Conservation (phyloP, 2,329 filamentous ascomycete species). For the Endocalyx cinctus region DNA sequence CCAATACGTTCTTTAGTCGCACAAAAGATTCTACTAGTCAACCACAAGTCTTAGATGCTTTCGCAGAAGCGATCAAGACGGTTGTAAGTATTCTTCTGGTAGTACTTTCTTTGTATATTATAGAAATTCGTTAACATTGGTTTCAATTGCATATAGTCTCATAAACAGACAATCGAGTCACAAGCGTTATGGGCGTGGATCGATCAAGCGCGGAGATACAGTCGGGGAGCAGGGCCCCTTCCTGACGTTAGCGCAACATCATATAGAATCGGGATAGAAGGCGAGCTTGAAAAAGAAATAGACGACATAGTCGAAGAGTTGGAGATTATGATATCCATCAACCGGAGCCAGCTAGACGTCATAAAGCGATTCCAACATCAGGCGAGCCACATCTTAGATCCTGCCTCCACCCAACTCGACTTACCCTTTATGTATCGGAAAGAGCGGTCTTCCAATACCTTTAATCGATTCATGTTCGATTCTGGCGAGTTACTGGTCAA, state of each 20-base stretch:
- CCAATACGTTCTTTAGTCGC: slow-evolving; percentile 35
- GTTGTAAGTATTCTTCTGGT: slow-evolving; percentile 28
- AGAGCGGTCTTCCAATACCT: slow-evolving; percentile 9
- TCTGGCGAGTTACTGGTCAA: slow-evolving; percentile 22
- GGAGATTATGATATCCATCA: slow-evolving; percentile 39
- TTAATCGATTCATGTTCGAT: slow-evolving; percentile 22
- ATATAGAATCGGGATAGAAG: slow-evolving; percentile 34
- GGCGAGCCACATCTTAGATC: slow-evolving; percentile 17
- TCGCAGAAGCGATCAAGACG: slow-evolving; percentile 35
- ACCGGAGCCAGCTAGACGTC: slow-evolving; percentile 30
- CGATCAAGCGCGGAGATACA: slow-evolving; percentile 16
- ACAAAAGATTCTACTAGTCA: slow-evolving; percentile 25
- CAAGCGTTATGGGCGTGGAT: slow-evolving; percentile 34
- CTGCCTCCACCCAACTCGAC: slow-evolving; percentile 9
- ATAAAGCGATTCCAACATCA: slow-evolving; percentile 23
- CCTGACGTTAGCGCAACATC: too few species aligned
- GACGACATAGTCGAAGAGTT: slow-evolving; percentile 45
- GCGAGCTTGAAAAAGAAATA: slow-evolving; percentile 37
- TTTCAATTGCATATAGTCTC: too few species aligned
- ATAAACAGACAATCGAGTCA: slow-evolving; percentile 35
- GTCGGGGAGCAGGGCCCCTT: too few species aligned
- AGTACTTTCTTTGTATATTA: too few species aligned
- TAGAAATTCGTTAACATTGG: background rate
- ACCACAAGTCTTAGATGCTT: slow-evolving; percentile 37
- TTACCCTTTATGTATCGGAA: background rate